Evolutionary conservation across 495 filamentous ascomycete genomes (phyloP).

Genomic region (Penicillium pulvis): DNA sequence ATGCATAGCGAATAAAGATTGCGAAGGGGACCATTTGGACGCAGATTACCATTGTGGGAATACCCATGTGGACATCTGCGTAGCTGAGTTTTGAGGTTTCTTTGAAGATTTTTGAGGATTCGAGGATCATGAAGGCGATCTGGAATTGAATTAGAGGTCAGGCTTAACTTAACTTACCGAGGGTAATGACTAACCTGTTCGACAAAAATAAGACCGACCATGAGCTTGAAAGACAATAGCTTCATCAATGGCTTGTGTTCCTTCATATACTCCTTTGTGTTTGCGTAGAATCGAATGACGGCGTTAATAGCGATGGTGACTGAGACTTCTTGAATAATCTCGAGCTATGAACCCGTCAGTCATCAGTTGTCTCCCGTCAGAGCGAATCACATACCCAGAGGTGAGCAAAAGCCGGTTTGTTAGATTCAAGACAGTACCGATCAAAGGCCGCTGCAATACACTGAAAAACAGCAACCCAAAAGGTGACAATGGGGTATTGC

Average conservation of each 20-base stretch:
- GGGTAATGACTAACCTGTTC: slow-evolving; percentile 22
- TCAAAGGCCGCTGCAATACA: slow-evolving; percentile 32
- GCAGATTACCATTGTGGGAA: slow-evolving; percentile 36
- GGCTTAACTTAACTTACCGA: not conserved
- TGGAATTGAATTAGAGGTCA: not conserved
- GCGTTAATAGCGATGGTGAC: slow-evolving; percentile 25
- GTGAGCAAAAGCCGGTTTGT: slow-evolving; percentile 33
- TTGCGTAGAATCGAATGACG: slow-evolving; percentile 29
- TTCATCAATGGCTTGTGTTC: slow-evolving; percentile 29
- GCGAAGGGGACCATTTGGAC: slow-evolving; percentile 39
- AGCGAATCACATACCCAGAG: slow-evolving; percentile 30
- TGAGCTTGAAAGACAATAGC: slow-evolving; percentile 35
- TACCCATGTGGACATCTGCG: slow-evolving; percentile 35
- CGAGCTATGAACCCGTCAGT: slow-evolving; percentile 21
- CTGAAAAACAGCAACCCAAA: slow-evolving; percentile 29
- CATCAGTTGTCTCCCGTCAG: not conserved
- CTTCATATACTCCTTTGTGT: slow-evolving; percentile 24
- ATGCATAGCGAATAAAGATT: slow-evolving; percentile 36
- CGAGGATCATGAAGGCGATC: slow-evolving; percentile 35
- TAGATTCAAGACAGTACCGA: slow-evolving; percentile 33
- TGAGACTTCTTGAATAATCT: slow-evolving; percentile 27
- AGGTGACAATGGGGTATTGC: slow-evolving; percentile 33
- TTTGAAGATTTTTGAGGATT: slow-evolving; percentile 23
- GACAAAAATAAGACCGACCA: slow-evolving; percentile 34
- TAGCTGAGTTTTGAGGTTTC: slow-evolving; percentile 29